Base-by-base conservation (phyloP, 768 basidiomycete species). In the Termitomyces sp. region DNA sequence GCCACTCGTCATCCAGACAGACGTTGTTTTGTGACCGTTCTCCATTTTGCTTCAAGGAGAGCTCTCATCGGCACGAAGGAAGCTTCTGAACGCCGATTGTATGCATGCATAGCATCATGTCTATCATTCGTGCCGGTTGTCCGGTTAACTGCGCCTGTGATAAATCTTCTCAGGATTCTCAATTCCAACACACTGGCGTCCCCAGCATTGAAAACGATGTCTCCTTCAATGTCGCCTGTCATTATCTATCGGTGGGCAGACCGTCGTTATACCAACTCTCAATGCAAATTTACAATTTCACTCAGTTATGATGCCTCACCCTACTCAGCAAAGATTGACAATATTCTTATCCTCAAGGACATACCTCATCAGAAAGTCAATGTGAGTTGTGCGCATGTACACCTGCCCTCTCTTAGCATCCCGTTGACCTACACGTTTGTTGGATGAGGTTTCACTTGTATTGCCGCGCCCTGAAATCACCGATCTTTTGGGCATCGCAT, bases 381-480 rank as follows among this genome's bases (percentile, higher is more conserved):
- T 55, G 83, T 81, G 65, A 62, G 75, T 66, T 22, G 3, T 5
- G 20, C 18, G 29, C 8, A 20, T 41, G n/a, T 41, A 41, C 18
- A 13, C 12, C 18, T 39, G 34, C 36, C 36, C 26, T 51, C 8
- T 16, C 9, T 28, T 18, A 22, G 50, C 20, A 16, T 9, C 18
- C 7, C 12, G 5, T n/a, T 41, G 26, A 20, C 37, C 18, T n/a
- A 33, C 24, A 51, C 9, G 24, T 44, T 12, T 44, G 9, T 44
- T 44, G 53, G n/a, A 24, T 39, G 4, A 86, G 83, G 80, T 85
- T 16, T 71, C 80, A 2, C 65, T 65, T 51, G 68, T 72, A n/a
- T 73, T 81, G 7, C 83, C 84, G 36, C 81, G 84, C 15, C 80
- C 83, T 6, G 84, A 81, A 65, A 75, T 86, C 51, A 75, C 81